phyloP scores from a whole-genome alignment of 495 filamentous ascomycete genomes.

The Talaromyces ruber region DNA sequence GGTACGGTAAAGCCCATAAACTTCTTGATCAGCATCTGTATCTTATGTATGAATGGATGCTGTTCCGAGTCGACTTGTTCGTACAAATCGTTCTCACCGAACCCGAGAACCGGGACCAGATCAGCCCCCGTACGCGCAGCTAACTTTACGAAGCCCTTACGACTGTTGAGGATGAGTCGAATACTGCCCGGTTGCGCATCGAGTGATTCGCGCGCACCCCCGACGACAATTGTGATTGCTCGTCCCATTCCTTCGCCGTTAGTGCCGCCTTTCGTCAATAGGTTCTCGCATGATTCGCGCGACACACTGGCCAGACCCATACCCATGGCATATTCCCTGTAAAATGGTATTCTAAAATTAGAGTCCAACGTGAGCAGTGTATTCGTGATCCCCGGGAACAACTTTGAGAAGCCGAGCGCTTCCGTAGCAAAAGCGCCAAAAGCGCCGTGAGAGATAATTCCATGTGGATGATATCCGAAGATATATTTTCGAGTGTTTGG shows the following conservation, averaged over 20 bases:
- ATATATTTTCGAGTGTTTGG: conserved; percentile 87
- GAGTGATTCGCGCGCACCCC: conserved; percentile 85
- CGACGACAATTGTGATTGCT: conserved; percentile 92
- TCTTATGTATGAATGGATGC: conserved; percentile 64
- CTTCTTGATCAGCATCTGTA: conserved; percentile 75
- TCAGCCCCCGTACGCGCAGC: conserved; percentile 86
- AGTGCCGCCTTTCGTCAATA: conserved; percentile 65
- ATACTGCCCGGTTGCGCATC: conserved; percentile 71
- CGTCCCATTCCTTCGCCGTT: conserved; percentile 89
- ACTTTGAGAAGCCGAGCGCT: conserved; percentile 73
- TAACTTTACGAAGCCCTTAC: conserved; percentile 90
- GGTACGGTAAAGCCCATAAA: conserved; percentile 89
- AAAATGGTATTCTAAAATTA: conserved; percentile 91
- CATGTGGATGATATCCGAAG: conserved; percentile 95
- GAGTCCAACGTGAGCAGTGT: conserved; percentile 81
- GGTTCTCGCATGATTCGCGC: conserved; percentile 79
- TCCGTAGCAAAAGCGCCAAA: conserved; percentile 91
- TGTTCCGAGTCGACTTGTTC: conserved; percentile 66
- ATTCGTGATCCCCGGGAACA: conserved; percentile 94
- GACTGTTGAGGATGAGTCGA: conserved; percentile 65
- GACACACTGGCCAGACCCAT: conserved; percentile 86
- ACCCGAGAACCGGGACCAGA: conserved; percentile 81
- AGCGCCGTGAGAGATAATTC: conserved; percentile 92
- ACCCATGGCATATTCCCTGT: conserved; percentile 82
- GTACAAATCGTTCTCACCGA: conserved; percentile 95